These are phyloP conservation scores for Fonsecaea nubica DNA, from an alignment of 2,329 filamentous ascomycete genomes.

Conservation along the genomic window DNA sequence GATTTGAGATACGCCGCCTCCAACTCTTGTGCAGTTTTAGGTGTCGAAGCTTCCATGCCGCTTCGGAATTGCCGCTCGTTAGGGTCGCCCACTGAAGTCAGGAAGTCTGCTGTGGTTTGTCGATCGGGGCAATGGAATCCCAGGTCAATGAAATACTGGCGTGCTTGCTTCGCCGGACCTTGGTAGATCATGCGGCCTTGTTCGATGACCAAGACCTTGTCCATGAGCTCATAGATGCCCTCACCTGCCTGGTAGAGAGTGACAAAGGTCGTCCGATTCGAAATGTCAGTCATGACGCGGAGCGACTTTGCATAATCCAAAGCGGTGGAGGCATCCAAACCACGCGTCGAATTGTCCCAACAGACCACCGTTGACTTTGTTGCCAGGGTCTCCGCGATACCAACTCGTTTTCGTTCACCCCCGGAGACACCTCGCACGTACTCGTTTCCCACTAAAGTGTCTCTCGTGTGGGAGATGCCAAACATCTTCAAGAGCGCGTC, in stretches of 20 bases:
- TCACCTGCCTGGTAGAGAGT: constrained; percentile 76
- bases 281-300: constrained; percentile 76
- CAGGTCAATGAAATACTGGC: constrained; percentile 69
- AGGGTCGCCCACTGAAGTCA: constrained; percentile 77
- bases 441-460: constrained; percentile 78
- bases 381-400: constrained; percentile 77
- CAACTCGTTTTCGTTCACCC: constrained; percentile 80
- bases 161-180: constrained; percentile 66
- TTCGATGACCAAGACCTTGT: constrained; percentile 81
- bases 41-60: constrained; percentile 70
- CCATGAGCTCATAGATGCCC: constrained; percentile 74
- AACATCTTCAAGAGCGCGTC: constrained; percentile 77
- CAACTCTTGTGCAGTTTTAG: constrained; percentile 72
- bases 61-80: constrained; percentile 71
- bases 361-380: constrained; percentile 75
- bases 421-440: constrained; percentile 76
- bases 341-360: constrained; percentile 82
- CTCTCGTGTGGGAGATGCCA: constrained; percentile 75
- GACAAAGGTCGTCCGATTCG: constrained; percentile 72
- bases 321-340: constrained; percentile 79
- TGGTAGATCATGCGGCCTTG: constrained; percentile 72
- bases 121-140: constrained; percentile 66
- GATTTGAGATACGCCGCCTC: constrained; percentile 71
- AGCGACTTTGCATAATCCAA: constrained; percentile 76
- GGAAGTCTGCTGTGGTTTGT: constrained; percentile 77